Conservation (phyloP, 225 moss, liverwort and hornwort species). For the Asterella californica region DNA sequence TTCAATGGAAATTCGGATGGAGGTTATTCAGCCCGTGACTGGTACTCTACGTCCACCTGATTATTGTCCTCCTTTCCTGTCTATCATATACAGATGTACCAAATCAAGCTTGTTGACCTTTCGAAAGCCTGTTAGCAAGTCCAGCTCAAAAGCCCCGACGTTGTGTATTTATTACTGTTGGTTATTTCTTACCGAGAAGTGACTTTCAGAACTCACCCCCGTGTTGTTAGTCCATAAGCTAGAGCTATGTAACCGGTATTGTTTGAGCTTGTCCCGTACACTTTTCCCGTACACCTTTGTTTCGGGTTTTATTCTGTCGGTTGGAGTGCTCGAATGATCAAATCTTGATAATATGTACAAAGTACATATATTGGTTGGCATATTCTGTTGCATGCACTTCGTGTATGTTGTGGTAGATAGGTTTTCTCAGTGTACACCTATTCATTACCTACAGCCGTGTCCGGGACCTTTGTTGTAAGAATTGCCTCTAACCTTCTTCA, state of each 20-base stretch:
- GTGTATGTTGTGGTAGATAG: too few relatives aligned
- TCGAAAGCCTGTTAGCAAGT: neutral
- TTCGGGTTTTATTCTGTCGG: neutral
- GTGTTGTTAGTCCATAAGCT: neutral
- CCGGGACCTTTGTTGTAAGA: too few relatives aligned
- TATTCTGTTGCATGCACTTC: too few relatives aligned
- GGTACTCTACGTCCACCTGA: constrained; percentile 13
- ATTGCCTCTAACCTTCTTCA: too few relatives aligned
- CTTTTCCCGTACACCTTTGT: neutral
- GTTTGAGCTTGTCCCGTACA: neutral
- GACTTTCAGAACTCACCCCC: neutral
- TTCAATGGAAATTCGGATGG: constrained; percentile 99
- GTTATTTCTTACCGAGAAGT: too few relatives aligned
- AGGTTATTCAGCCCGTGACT: constrained; percentile 70
- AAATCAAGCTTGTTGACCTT: neutral
- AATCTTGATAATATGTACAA: too few relatives aligned
- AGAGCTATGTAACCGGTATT: neutral
- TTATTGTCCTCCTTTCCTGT: neutral
- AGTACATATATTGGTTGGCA: too few relatives aligned
- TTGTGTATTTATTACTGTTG: too few relatives aligned
- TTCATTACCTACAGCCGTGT: too few relatives aligned
- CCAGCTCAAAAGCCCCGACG: too few relatives aligned
- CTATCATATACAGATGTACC: neutral
- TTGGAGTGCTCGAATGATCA: neutral
- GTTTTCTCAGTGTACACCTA: too few relatives aligned